A percentile compares a stretch with the other conserved stretches of the same genome.
These are phyloP conservation scores for Diaporthe eres DNA, from an alignment of 2,329 filamentous ascomycete genomes.

Conservation along the genomic window DNA sequence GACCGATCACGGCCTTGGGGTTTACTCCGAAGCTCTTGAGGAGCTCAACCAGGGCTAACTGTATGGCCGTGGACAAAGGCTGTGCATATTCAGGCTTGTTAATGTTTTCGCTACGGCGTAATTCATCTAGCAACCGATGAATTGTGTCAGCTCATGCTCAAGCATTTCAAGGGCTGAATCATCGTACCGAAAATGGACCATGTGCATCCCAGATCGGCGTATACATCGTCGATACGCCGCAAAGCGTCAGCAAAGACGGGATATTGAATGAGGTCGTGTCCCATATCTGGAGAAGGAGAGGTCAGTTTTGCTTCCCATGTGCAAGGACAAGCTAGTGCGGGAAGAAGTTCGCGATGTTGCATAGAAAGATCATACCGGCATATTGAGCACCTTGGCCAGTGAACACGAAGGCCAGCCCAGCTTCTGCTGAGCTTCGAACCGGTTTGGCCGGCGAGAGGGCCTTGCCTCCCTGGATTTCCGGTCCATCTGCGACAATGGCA, in stretches of 20 bases:
- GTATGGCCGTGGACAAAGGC: constrained; percentile 40
- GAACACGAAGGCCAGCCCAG: constrained; percentile 50
- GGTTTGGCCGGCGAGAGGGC: neutral
- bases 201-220: constrained; percentile 43
- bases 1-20: constrained; percentile 50
- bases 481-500: constrained; percentile 3
- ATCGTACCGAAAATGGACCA: constrained; percentile 49
- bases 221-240: constrained; percentile 42
- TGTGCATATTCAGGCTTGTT: constrained; percentile 25
- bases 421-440: neutral
- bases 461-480: neutral
- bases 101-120: constrained; percentile 30
- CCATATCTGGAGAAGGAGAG: constrained; percentile 43
- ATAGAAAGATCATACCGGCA: constrained; percentile 42
- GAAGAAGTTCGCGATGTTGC: neutral
- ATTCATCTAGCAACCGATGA: constrained; percentile 20
- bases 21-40: constrained; percentile 45
- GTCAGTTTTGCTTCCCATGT: neutral
- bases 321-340: neutral
- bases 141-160: neutral
- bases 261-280: constrained; percentile 46
- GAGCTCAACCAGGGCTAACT: constrained; percentile 53
- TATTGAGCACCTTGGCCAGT: constrained; percentile 51
- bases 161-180: neutral
- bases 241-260: constrained; percentile 45